Percentiles rank a stretch among this genome's conserved stretches.
These are phyloP conservation scores for Lecanicillium sp. DNA, from an alignment of 2,329 filamentous ascomycete species.

Conservation along the genomic window DNA sequence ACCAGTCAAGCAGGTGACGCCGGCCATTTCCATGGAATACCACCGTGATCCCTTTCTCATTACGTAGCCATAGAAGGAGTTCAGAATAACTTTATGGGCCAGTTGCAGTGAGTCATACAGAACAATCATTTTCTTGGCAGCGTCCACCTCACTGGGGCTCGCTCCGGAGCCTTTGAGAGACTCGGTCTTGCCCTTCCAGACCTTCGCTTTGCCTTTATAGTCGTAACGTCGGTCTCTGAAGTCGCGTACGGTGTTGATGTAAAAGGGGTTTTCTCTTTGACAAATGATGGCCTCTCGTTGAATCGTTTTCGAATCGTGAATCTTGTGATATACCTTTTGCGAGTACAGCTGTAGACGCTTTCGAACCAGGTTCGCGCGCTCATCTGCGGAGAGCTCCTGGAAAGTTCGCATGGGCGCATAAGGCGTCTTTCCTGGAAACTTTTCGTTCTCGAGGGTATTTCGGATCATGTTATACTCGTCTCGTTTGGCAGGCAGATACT, in stretches of 20 bases:
- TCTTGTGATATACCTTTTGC: constrained; percentile 99
- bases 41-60: constrained; percentile 98
- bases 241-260: constrained; percentile 90
- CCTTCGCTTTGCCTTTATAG: constrained; percentile 96
- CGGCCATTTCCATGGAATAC: constrained; percentile 99
- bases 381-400: constrained; percentile 71
- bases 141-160: constrained; percentile 67
- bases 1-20: constrained; percentile 93
- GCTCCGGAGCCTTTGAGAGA: constrained; percentile 77
- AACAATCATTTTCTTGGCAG: constrained; percentile 97
- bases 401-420: constrained; percentile 67
- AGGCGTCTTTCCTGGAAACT: constrained; percentile 72
- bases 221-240: constrained; percentile 97
- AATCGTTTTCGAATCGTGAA: constrained; percentile 88
- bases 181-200: constrained; percentile 97
- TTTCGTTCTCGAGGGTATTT: constrained; percentile 83
- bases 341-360: constrained; percentile 89
- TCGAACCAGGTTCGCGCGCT: constrained; percentile 71
- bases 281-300: constrained; percentile 96
- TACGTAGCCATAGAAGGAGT: constrained; percentile 98
- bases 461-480: constrained; percentile 99
- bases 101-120: constrained; percentile 93
- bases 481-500: constrained; percentile 89
- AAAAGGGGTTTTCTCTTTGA: constrained; percentile 96
- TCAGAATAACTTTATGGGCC: constrained; percentile 97